Evolutionary conservation across 306 rosid species (phyloP).

Genomic region (Lupinus albus): DNA sequence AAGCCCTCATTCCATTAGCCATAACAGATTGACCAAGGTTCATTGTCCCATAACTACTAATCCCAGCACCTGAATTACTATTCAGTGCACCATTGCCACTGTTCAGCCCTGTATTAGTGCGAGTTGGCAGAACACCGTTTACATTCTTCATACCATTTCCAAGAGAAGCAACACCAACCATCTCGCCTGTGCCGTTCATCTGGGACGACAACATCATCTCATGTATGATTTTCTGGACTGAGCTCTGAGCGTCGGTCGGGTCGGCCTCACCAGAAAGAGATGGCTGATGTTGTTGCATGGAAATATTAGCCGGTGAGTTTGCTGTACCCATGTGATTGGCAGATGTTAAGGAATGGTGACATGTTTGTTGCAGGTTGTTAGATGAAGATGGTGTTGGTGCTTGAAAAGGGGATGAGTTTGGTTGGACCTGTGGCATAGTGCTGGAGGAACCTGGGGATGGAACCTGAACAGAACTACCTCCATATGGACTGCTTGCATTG

Average conservation of each 20-base stretch:
- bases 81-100: constrained; percentile 61
- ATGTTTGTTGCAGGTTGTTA: constrained; percentile 72
- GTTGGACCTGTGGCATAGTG: constrained; percentile 67
- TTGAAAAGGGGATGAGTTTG: constrained; percentile 80
- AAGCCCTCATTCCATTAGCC: constrained; percentile 79
- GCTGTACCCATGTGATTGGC: constrained; percentile 75
- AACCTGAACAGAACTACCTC: constrained; percentile 80
- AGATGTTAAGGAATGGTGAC: constrained; percentile 62
- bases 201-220: constrained; percentile 79
- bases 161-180: constrained; percentile 61
- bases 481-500: constrained; percentile 86
- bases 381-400: constrained; percentile 79
- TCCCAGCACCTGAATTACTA: constrained; percentile 61
- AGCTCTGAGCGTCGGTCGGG: constrained; percentile 76
- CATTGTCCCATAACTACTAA: constrained; percentile 65
- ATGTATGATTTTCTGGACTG: constrained; percentile 82
- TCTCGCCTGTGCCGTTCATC: constrained; percentile 61
- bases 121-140: constrained; percentile 64
- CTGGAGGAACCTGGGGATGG: constrained; percentile 90
- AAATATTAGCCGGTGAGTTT: constrained; percentile 71
- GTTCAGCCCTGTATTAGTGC: constrained; percentile 59
- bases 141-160: constrained; percentile 76
- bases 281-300: constrained; percentile 85
- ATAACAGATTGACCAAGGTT: constrained; percentile 72
- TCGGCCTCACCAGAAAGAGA: constrained; percentile 77